phyloP scores from a whole-genome alignment of 768 basidiomycete species.

The Boletus subcaerulescens region DNA sequence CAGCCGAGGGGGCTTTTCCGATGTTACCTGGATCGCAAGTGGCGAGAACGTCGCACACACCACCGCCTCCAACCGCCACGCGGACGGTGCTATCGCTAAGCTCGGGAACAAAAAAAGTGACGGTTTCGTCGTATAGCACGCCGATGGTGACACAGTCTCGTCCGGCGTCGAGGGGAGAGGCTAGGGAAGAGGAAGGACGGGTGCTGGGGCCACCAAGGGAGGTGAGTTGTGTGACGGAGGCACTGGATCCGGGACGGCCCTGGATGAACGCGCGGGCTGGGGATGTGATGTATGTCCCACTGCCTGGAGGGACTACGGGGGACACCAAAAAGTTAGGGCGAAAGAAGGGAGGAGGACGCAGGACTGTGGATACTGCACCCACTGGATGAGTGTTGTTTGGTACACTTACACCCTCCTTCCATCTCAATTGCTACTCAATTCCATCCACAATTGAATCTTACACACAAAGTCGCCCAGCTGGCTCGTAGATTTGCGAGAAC shows the following conservation, averaged over 20 bases:
- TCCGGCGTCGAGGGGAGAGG: slow-evolving; percentile 34
- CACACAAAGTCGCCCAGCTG: too few relatives aligned
- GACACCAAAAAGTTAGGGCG: not conserved
- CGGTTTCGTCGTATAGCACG: slow-evolving; percentile 49
- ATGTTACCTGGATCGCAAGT: slow-evolving; percentile 34
- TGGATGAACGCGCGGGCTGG: slow-evolving; percentile 43
- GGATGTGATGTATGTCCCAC: slow-evolving; percentile 38
- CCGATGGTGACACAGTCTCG: slow-evolving; percentile 34
- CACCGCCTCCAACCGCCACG: slow-evolving; percentile 36
- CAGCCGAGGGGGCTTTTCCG: slow-evolving; percentile 62
- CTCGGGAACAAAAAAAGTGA: slow-evolving; percentile 48
- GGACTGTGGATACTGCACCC: not conserved
- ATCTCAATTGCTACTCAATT: too few relatives aligned
- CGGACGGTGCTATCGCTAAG: slow-evolving; percentile 63
- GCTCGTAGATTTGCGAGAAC: too few relatives aligned
- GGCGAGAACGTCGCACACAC: slow-evolving; percentile 11
- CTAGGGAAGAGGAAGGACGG: slow-evolving; percentile 37
- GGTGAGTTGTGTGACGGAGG: slow-evolving; percentile 34
- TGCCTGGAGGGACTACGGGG: slow-evolving; percentile 8
- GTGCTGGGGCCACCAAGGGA: slow-evolving; percentile 38
- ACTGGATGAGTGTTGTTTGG: not conserved
- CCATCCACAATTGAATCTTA: too few relatives aligned
- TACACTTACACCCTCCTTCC: too few relatives aligned
- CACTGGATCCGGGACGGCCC: slow-evolving; percentile 32
- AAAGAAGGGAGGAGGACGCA: not conserved